Base-by-base conservation (phyloP, 129 eudicot genomes). In the Arctium lappa region DNA sequence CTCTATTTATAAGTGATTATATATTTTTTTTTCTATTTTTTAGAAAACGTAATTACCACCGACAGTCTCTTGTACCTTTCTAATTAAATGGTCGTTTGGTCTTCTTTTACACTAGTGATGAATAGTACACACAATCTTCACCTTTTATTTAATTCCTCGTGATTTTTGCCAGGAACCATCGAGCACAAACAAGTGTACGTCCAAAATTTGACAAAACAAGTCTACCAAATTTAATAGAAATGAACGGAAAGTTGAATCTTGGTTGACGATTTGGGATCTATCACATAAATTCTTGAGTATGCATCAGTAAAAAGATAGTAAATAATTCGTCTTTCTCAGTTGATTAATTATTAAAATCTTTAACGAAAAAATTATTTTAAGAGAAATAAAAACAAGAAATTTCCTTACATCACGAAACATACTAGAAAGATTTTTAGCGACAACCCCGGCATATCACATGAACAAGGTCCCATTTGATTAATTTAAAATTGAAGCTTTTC, bases 381-480 rank as follows among this genome's bases (percentile, higher is more conserved):
- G 3, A 4, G 0, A 50, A 53, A 53, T 15, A 4, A 53, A 53
- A 53, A 53, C 65, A 53, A 15, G 27, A 53, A 53, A 15, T 3
- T 53, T 12, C 30, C 31, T 70, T 12, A 16, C 44, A 31, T 8
- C 39, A 34, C 16, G 29, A 32, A 75, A 65, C 9, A 69, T 22
- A 1, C 4, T 2, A 18, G 18, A 3, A 22, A 79, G 46, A 16
- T 33, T 80, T 44, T 1, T 22, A n/a, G 46, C 48, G 10, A 80
- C 72, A 44, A 22, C 48, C 80, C 69, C 80, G 80, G 69, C 62
- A 82, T 76, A 50, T 69, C 81, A 82, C 86, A 76, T 82, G 86
- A 53, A 48, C 71, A 44, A n/a, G 83, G 83, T 22, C 87, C 87
- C 87, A 73, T 62, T 60, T 31, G 12, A 18, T 60, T 32, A 60